A percentile compares a stretch with the other conserved stretches of the same genome.
Evolutionary conservation across 2,329 filamentous ascomycete genomes (phyloP).

Genomic region (Monosporascus sp.): DNA sequence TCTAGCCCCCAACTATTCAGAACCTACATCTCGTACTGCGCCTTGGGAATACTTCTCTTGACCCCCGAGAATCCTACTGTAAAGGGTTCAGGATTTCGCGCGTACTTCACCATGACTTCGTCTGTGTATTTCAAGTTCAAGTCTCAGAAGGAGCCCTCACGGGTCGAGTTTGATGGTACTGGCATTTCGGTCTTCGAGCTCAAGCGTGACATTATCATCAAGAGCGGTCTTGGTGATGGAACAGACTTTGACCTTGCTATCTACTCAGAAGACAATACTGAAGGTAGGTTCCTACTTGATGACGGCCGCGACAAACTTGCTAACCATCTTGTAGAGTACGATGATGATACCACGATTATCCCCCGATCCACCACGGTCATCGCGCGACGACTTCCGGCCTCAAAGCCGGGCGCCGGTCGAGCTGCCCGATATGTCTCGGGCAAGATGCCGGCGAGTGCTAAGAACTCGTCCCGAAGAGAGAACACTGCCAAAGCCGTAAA

Average conservation of each 20-base stretch:
- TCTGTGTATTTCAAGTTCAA: constrained; percentile 99
- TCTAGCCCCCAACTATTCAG: constrained; percentile 2
- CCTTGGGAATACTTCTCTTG: not conserved
- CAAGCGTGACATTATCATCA: constrained; percentile 96
- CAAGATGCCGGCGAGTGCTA: constrained; percentile 87
- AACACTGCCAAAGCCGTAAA: constrained; percentile 57
- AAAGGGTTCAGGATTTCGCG: constrained; percentile 12
- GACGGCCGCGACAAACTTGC: not conserved
- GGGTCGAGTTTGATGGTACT: constrained; percentile 95
- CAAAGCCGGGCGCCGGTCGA: constrained; percentile 79
- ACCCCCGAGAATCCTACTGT: constrained; percentile 8
- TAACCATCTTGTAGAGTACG: constrained; percentile 64
- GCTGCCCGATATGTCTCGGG: constrained; percentile 94
- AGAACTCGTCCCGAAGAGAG: constrained; percentile 68
- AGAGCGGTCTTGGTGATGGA: constrained; percentile 89
- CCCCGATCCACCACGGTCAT: constrained; percentile 92
- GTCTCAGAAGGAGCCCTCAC: constrained; percentile 90
- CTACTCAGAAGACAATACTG: constrained; percentile 84
- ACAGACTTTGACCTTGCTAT: constrained; percentile 95
- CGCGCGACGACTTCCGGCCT: constrained; percentile 77
- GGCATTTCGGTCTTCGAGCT: constrained; percentile 97
- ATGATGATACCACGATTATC: constrained; percentile 97
- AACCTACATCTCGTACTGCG: not conserved
- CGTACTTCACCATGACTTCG: constrained; percentile 68
- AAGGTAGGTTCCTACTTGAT: constrained; percentile 58